Evolutionary conservation across 345 rosid species (phyloP).

Genomic region (Rhizophora apiculata): DNA sequence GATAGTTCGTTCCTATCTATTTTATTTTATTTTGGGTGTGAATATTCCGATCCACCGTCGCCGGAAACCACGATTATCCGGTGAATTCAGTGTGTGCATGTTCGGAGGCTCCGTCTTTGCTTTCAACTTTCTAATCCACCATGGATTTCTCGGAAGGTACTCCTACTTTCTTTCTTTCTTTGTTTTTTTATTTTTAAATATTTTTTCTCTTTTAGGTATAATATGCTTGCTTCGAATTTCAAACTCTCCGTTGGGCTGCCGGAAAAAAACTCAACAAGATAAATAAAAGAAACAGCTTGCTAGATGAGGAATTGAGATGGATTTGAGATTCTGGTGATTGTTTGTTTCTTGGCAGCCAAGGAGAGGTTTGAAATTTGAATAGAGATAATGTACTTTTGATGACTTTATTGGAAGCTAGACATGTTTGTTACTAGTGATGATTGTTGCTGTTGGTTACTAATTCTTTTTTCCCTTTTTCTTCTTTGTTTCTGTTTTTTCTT

Average conservation of each 20-base stretch:
- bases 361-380: no score
- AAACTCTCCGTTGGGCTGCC: no score
- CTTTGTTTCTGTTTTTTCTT: neutral
- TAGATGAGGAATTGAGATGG: no score
- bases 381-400: no score
- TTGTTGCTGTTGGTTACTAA: constrained; percentile 25
- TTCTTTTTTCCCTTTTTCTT: constrained; percentile 10
- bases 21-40: neutral
- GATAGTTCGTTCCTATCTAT: neutral
- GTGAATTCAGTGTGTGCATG: constrained; percentile 22
- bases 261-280: no score
- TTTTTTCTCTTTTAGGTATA: neutral
- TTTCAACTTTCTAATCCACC: constrained; percentile 13
- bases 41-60: constrained; percentile 34
- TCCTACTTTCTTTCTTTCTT: neutral
- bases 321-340: no score
- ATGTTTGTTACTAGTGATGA: neutral
- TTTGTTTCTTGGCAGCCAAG: no score
- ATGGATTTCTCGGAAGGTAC: constrained; percentile 45
- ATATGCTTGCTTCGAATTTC: constrained; percentile 13
- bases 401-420: constrained; percentile 2
- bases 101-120: constrained; percentile 18
- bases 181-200: neutral
- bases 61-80: constrained; percentile 23
- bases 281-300: no score